These are phyloP conservation scores for Entophlyctis helioformis DNA, from an alignment of 192 early-diverging fungal species.

Conservation along the genomic window DNA sequence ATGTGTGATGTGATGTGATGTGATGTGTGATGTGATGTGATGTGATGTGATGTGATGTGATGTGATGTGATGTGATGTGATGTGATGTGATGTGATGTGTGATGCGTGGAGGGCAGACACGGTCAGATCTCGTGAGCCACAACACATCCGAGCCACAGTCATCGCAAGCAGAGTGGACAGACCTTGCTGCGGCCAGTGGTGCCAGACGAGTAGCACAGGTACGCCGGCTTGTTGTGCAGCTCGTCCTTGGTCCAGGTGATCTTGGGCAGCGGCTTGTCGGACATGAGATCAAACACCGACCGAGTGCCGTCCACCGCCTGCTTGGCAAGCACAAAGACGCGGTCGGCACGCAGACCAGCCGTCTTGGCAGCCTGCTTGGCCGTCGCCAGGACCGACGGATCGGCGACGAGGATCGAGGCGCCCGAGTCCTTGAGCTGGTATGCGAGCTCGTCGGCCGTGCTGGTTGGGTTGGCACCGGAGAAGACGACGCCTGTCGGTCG, in stretches of 20 bases:
- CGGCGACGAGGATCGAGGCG: slow-evolving; percentile 53
- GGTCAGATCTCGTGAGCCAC: neutral
- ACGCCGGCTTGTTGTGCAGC: slow-evolving; percentile 30
- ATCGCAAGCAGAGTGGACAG: too few relatives aligned
- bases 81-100: too few relatives aligned
- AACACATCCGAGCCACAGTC: too few relatives aligned
- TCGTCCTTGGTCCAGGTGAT: slow-evolving; percentile 22
- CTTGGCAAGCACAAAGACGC: neutral
- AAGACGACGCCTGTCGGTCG: too few relatives aligned
- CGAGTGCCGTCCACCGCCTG: slow-evolving; percentile 9
- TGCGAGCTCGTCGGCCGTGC: slow-evolving; percentile 65
- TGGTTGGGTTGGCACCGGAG: slow-evolving; percentile 78
- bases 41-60: too few relatives aligned
- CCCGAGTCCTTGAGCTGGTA: too few relatives aligned
- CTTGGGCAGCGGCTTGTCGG: slow-evolving; percentile 18
- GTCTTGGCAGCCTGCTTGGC: slow-evolving; percentile 17
- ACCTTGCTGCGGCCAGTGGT: slow-evolving; percentile 58
- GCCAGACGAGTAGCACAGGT: slow-evolving; percentile 61
- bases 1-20: neutral
- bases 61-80: too few relatives aligned
- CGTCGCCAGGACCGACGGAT: slow-evolving; percentile 6
- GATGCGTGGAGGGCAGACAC: neutral
- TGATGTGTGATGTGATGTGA: too few relatives aligned
- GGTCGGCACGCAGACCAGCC: slow-evolving; percentile 18
- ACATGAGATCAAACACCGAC: slow-evolving; percentile 28